Evolutionary conservation across 345 rosid genomes (phyloP).

Genomic region (Pugionium dolabratum): DNA sequence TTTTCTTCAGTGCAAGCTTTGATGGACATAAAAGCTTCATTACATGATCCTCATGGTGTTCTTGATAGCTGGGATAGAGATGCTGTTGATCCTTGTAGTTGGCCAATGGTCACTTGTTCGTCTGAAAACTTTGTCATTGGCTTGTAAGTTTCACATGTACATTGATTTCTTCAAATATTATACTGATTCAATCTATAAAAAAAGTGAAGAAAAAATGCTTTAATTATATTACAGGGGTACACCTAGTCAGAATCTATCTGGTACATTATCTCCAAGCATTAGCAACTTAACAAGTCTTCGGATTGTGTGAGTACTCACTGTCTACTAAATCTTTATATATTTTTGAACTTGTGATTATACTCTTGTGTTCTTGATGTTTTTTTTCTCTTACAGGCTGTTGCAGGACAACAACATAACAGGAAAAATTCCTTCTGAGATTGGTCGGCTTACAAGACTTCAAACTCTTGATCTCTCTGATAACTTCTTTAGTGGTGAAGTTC

Average conservation of each 20-base stretch:
- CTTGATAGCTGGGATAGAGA: conserved; percentile 89
- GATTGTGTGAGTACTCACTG: conserved; percentile 59
- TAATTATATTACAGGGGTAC: conserved; percentile 57
- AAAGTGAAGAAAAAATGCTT: neutral
- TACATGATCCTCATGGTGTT: conserved; percentile 85
- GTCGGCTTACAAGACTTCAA: conserved; percentile 68
- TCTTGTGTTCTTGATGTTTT: conserved; percentile 19
- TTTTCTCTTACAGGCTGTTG: conserved; percentile 52
- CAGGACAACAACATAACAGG: conserved; percentile 98
- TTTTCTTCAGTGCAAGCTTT: conserved; percentile 72
- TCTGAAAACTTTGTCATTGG: conserved; percentile 72
- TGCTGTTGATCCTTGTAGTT: conserved; percentile 97
- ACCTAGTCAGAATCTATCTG: conserved; percentile 90
- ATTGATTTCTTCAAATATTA: neutral
- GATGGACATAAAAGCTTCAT: conserved; percentile 70
- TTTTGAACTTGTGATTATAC: neutral
- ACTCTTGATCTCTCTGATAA: conserved; percentile 93
- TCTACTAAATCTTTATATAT: neutral
- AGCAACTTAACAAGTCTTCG: conserved; percentile 86
- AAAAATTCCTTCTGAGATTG: conserved; percentile 68
- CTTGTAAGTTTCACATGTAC: conserved; percentile 53
- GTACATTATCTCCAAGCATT: conserved; percentile 82
- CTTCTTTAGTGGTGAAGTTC: conserved; percentile 67
- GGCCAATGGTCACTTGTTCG: conserved; percentile 96
- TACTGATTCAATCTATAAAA: neutral